Base-by-base conservation (phyloP, 768 basidiomycete genomes). In the Termitomyces sp. region DNA sequence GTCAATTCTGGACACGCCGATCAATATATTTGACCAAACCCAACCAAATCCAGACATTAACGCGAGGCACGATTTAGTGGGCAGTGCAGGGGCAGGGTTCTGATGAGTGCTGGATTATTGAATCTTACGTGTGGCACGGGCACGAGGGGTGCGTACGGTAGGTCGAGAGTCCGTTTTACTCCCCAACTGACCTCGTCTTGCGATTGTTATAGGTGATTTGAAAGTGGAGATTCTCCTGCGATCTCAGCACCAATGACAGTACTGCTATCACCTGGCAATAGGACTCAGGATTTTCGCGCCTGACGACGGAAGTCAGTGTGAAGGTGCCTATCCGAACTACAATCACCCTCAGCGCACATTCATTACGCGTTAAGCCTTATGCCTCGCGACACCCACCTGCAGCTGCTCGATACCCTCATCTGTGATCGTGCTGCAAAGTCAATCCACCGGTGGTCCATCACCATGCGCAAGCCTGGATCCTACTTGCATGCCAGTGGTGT, bases 341-440 rank as follows among this genome's bases (percentile, higher is more conserved):
- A 4, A n/a, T 21, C 14, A 11, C 43, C 25, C 8, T 29, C 27
- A 45, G 27, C 17, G 42, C 14, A 38, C 17, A 43, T 17, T 45
- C 46, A 47, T 95, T 66, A 41, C 21, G 42, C 3, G n/a, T 76
- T 87, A 42, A 92, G 85, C 61, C 95, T 25, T 27, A 25, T 35
- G 49, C 49, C 49, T 50, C 34, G 49, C 25, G 49, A 50, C 35
- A 37, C 9, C 48, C 48, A 27, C 35, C 35, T 38, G 35, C 17
- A 35, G 7, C 34, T 48, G 47, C 19, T 25, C 23, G 48, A 25
- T 35, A 12, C 35, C 31, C 44, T 1, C 25, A n/a, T 45, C 27
- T 7, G 32, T 17, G 35, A 50, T 27, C 35, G 46, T 47, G 35
- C 48, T 11, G 21, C 34, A 46, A 50, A 50, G 49, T 23, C 49